These are phyloP conservation scores for Colletotrichum gloeosporioides DNA, from an alignment of 2,329 filamentous ascomycete genomes.

Conservation along the genomic window DNA sequence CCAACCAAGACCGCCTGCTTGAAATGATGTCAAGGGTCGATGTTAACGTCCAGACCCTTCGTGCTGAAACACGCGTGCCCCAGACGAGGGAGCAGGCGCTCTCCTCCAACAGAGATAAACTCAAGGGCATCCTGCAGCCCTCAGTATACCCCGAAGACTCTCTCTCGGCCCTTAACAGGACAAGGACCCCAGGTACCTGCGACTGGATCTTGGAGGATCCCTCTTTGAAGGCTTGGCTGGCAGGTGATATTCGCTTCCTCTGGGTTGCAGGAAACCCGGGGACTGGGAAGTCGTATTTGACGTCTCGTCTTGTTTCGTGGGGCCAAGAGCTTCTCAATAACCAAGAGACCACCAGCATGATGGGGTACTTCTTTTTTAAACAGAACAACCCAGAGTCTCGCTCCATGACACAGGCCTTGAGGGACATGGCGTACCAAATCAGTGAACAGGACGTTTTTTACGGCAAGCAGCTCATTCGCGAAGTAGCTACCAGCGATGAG, in stretches of 20 bases:
- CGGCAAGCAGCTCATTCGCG: conserved; percentile 42
- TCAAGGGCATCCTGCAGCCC: conserved; percentile 45
- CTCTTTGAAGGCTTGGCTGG: conserved; percentile 42
- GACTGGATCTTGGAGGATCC: conserved; percentile 50
- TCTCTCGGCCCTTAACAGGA: conserved; percentile 44
- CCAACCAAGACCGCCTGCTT: conserved; percentile 40
- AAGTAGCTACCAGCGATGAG: conserved; percentile 40
- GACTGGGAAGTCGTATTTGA: conserved; percentile 52
- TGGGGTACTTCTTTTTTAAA: conserved; percentile 56
- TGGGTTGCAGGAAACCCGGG: conserved; percentile 51
- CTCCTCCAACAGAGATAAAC: conserved; percentile 37
- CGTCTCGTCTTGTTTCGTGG: conserved; percentile 48
- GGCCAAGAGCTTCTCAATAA: conserved; percentile 33
- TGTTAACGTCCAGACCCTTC: conserved; percentile 39
- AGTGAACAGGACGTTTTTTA: conserved; percentile 50
- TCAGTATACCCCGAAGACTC: conserved; percentile 48
- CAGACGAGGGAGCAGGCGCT: conserved; percentile 33
- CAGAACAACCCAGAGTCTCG: conserved; percentile 51
- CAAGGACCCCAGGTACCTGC: conserved; percentile 45
- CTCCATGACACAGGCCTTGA: conserved; percentile 48
- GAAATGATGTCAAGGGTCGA: conserved; percentile 31
- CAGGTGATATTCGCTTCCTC: conserved; percentile 41
- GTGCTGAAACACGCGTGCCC: conserved; percentile 31
- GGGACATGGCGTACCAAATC: conserved; percentile 52
- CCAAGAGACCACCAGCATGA: conserved; percentile 22